Percentiles rank a stretch among this genome's conserved stretches.
Conservation (phyloP, 371 early-diverging fungal genomes). For the Rhizopus microsporus region DNA sequence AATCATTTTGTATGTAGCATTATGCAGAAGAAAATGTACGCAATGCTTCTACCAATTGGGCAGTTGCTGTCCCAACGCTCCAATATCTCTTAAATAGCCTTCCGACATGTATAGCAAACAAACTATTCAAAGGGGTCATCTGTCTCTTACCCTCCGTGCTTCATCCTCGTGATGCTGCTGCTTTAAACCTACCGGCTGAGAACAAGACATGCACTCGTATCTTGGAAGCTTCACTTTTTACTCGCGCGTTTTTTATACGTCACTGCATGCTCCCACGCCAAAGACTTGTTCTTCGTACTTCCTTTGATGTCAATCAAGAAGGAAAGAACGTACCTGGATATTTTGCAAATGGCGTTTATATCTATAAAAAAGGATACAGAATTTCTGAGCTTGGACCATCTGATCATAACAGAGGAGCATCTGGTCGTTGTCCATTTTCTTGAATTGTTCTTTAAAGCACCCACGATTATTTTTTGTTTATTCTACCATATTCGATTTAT, state of each 20-base stretch:
- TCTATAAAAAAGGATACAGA: slow-evolving; percentile 23
- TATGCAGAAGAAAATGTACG: background rate
- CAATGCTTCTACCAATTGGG: background rate
- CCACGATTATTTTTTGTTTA: too few relatives aligned
- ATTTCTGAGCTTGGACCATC: slow-evolving; percentile 24
- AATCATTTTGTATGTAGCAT: background rate
- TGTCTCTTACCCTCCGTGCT: background rate
- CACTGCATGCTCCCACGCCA: background rate
- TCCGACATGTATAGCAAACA: background rate
- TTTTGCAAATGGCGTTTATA: slow-evolving; percentile 12
- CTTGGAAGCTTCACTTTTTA: background rate
- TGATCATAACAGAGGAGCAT: too few relatives aligned
- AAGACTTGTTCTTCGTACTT: slow-evolving; percentile 3
- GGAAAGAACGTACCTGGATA: slow-evolving; percentile 23
- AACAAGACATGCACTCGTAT: too few relatives aligned
- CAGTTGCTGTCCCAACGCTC: background rate
- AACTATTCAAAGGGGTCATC: background rate
- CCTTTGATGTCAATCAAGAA: slow-evolving; percentile 19
- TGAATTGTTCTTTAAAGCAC: too few relatives aligned
- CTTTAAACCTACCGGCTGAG: background rate
- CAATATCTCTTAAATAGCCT: background rate
- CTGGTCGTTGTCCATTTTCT: too few relatives aligned
- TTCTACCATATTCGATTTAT: too few relatives aligned
- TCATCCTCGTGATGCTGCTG: background rate
- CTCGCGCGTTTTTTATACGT: background rate